These are phyloP conservation scores for Hypoxylon sp. DNA, from an alignment of 2,329 filamentous ascomycete genomes.

Conservation along the genomic window DNA sequence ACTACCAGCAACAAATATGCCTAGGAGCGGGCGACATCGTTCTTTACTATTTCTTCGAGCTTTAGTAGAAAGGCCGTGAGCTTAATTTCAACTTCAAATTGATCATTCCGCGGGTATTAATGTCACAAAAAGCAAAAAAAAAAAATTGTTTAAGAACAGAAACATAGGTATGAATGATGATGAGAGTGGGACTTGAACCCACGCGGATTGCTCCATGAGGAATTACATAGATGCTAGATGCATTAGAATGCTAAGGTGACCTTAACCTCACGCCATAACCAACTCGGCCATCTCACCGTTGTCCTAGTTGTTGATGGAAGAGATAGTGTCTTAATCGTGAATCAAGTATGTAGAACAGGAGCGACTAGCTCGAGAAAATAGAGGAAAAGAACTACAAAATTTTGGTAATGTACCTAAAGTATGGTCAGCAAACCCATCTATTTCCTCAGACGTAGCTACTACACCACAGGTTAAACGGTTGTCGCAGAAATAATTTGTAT, in stretches of 20 bases:
- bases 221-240: conserved; percentile 44
- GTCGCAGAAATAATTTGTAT: no score
- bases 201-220: conserved; percentile 52
- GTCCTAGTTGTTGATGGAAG: background rate
- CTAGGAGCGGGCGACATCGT: background rate
- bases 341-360: background rate
- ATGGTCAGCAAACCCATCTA: no score
- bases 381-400: background rate
- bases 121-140: background rate
- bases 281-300: conserved; percentile 56
- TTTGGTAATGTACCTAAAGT: no score
- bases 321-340: background rate
- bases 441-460: no score
- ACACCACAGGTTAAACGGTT: no score
- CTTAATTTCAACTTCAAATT: background rate
- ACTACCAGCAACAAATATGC: background rate
- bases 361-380: background rate
- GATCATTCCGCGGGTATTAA: background rate
- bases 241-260: conserved; percentile 49
- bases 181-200: conserved; percentile 55
- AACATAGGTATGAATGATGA: conserved; percentile 27
- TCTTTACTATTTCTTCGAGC: background rate
- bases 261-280: conserved; percentile 58
- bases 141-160: background rate
- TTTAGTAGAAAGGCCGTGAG: background rate